Conservation (phyloP, 179 eudicot genomes). For the Vitellaria paradoxa region DNA sequence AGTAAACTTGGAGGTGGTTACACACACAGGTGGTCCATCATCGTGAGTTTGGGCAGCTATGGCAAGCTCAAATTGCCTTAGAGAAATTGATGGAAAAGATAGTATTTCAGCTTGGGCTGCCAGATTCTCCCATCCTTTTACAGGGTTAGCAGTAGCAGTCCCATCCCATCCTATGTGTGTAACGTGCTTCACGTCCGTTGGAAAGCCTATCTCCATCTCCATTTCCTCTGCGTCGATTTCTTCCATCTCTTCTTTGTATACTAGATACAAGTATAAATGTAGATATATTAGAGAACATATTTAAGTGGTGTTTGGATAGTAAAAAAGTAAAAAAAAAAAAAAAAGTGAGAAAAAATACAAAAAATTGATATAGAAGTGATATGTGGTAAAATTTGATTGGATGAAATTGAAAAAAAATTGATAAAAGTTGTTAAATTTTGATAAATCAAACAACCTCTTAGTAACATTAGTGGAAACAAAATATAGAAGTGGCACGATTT, state of each 20-base stretch:
- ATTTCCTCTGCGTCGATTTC: conserved; percentile 28
- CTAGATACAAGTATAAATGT: conserved; percentile 22
- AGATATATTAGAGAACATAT: too few relatives aligned
- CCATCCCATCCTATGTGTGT: conserved; percentile 94
- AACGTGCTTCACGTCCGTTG: conserved; percentile 95
- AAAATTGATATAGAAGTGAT: too few relatives aligned
- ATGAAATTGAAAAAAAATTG: too few relatives aligned
- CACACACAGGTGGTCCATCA: background rate
- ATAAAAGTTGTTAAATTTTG: too few relatives aligned
- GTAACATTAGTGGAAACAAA: background rate
- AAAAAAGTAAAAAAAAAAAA: too few relatives aligned
- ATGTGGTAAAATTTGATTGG: too few relatives aligned
- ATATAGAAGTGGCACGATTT: background rate
- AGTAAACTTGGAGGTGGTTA: background rate
- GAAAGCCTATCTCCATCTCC: conserved; percentile 89
- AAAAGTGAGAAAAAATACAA: too few relatives aligned
- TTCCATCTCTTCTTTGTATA: conserved; percentile 68
- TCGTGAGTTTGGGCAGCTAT: conserved; percentile 62
- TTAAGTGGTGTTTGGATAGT: too few relatives aligned
- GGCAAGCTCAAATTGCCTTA: conserved; percentile 73
- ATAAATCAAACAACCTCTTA: too few relatives aligned
- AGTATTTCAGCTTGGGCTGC: conserved; percentile 38
- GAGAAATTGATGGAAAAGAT: conserved; percentile 61
- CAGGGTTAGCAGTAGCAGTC: conserved; percentile 48
- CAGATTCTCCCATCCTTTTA: conserved; percentile 50